Evolutionary conservation across 257 asterid genomes (phyloP).

Genomic region (Leptodermis oblonga): DNA sequence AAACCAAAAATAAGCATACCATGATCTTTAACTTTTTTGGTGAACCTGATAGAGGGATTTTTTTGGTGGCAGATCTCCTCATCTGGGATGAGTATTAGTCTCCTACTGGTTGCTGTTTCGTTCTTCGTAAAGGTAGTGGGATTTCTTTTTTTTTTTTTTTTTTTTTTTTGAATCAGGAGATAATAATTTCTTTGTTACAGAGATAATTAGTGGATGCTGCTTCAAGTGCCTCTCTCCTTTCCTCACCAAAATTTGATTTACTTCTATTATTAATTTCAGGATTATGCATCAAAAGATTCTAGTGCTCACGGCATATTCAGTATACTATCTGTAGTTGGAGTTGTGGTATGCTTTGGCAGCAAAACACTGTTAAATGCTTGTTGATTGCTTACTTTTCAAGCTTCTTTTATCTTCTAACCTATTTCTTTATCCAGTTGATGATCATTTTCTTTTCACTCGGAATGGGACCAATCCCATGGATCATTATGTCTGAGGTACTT

Average conservation of each 20-base stretch:
- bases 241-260: conserved; percentile 9
- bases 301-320: conserved; percentile 48
- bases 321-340: conserved; percentile 61
- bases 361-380: conserved; percentile 4
- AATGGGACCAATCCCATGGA: conserved; percentile 97
- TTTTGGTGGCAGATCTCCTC: conserved; percentile 65
- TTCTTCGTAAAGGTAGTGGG: conserved; percentile 70
- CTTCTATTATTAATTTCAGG: conserved; percentile 37
- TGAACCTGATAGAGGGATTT: conserved; percentile 13
- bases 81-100: conserved; percentile 76
- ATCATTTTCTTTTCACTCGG: conserved; percentile 80
- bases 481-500: conserved; percentile 92
- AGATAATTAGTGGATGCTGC: not conserved
- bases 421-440: conserved; percentile 44
- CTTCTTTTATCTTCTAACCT: conserved; percentile 11
- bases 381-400: conserved; percentile 6
- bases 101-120: conserved; percentile 61
- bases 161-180: conserved; percentile 2
- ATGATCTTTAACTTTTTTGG: not conserved
- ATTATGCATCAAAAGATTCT: conserved; percentile 42
- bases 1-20: not conserved
- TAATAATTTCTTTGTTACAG: not conserved
- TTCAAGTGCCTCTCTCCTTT: not conserved
- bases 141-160: not conserved
- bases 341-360: conserved; percentile 36